phyloP scores from a whole-genome alignment of 2,329 filamentous ascomycete species.

The Cordyceps farinosa region DNA sequence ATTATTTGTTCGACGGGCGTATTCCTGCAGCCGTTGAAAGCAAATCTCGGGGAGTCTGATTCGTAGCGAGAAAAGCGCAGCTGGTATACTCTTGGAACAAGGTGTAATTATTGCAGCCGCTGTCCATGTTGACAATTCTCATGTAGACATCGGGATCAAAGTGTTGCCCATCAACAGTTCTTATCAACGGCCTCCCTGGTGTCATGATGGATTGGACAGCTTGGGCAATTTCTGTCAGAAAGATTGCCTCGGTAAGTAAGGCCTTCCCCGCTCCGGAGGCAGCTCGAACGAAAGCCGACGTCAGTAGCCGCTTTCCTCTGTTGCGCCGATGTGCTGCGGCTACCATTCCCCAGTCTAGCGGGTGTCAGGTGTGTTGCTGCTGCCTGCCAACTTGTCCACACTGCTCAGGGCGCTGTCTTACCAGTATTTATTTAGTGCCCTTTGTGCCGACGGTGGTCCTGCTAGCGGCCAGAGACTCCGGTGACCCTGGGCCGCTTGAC shows the following conservation, averaged over 20 bases:
- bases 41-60: not conserved
- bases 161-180: not conserved
- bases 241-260: not conserved
- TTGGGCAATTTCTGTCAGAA: not conserved
- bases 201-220: not conserved
- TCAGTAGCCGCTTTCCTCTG: not conserved
- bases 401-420: not conserved
- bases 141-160: too few relatives aligned
- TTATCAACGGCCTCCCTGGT: not conserved
- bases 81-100: too few relatives aligned
- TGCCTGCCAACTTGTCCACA: not conserved
- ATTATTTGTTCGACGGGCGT: not conserved
- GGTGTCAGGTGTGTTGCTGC: not conserved
- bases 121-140: too few relatives aligned
- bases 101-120: too few relatives aligned
- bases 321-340: not conserved
- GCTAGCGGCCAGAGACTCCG: not conserved
- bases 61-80: too few relatives aligned
- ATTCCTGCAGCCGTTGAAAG: not conserved
- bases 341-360: not conserved
- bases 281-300: slow-evolving; percentile 1
- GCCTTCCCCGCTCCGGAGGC: not conserved
- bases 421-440: not conserved
- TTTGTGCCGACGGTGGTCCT: not conserved
- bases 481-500: not conserved